Percentiles rank a stretch among this genome's conserved stretches.
These are phyloP conservation scores for Umbelopsis ramanniana DNA, from an alignment of 192 early-diverging fungal genomes.

Conservation along the genomic window DNA sequence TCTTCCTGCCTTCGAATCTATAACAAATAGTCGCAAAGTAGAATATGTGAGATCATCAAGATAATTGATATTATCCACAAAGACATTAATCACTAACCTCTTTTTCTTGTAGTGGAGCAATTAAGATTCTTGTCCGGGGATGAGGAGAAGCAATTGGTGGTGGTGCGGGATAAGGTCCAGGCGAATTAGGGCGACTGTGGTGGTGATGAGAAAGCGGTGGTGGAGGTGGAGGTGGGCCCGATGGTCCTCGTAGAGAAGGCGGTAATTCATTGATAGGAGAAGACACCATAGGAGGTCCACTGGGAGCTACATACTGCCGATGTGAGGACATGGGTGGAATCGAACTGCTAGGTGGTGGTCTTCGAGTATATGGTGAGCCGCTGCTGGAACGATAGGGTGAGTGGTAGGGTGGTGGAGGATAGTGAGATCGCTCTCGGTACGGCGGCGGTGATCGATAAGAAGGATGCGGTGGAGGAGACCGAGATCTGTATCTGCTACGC, in stretches of 20 bases:
- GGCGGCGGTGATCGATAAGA: conserved; percentile 9
- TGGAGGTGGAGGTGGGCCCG: conserved; percentile 1
- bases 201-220: conserved; percentile 12
- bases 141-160: background rate
- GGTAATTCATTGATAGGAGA: background rate
- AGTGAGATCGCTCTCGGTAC: conserved; percentile 13
- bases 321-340: background rate
- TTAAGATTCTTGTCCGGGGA: background rate
- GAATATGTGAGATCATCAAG: background rate
- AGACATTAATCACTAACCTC: background rate
- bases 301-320: background rate
- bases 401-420: conserved; percentile 1
- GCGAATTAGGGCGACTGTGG: conserved; percentile 12
- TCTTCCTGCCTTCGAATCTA: conserved; percentile 19
- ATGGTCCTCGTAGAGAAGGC: background rate
- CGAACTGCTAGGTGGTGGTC: background rate
- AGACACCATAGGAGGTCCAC: background rate
- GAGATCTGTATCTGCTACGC: conserved; percentile 23
- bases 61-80: background rate
- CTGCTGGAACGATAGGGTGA: background rate
- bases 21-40: background rate
- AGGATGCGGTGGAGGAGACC: background rate
- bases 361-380: background rate
- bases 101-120: conserved; percentile 17
- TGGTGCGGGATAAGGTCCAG: conserved; percentile 1